Evolutionary conservation across 192 early-diverging fungal genomes (phyloP).

Genomic region (Chytriomyces confervae): DNA sequence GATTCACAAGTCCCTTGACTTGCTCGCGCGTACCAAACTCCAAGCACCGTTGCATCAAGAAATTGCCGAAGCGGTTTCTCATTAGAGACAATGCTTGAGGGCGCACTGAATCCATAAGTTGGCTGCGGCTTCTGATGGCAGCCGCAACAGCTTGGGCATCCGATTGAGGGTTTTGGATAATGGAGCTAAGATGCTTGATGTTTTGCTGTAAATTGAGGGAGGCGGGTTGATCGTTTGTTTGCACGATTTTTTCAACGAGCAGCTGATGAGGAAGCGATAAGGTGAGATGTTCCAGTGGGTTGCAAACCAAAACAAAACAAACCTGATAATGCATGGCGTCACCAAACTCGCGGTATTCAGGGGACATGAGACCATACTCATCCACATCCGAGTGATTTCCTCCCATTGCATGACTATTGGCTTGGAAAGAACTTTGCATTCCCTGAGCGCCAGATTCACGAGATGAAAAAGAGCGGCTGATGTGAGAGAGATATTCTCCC

Average conservation of each 20-base stretch:
- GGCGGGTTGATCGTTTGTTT: constrained; percentile 76
- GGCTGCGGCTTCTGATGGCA: constrained; percentile 43
- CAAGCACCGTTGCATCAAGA: constrained; percentile 73
- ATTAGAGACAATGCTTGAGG: constrained; percentile 62
- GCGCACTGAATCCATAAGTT: constrained; percentile 68
- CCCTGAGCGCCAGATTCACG: neutral
- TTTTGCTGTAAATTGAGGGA: constrained; percentile 75
- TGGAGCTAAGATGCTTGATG: constrained; percentile 59
- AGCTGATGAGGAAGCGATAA: constrained; percentile 38
- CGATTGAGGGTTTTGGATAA: constrained; percentile 37
- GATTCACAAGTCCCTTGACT: constrained; percentile 56
- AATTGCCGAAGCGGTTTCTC: constrained; percentile 81
- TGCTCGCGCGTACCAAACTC: constrained; percentile 69
- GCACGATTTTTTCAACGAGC: constrained; percentile 71
- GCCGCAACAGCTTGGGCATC: constrained; percentile 2
- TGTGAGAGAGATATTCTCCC: neutral
- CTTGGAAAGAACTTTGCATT: constrained; percentile 1
- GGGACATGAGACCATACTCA: constrained; percentile 11
- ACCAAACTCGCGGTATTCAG: constrained; percentile 41
- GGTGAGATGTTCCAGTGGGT: neutral
- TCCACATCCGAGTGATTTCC: neutral
- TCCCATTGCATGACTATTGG: neutral
- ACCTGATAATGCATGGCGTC: constrained; percentile 23
- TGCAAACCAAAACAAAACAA: neutral
- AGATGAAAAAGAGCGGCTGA: neutral